Base-by-base conservation (phyloP, 768 basidiomycete species). In the Rubroboletus pulcherrimus region DNA sequence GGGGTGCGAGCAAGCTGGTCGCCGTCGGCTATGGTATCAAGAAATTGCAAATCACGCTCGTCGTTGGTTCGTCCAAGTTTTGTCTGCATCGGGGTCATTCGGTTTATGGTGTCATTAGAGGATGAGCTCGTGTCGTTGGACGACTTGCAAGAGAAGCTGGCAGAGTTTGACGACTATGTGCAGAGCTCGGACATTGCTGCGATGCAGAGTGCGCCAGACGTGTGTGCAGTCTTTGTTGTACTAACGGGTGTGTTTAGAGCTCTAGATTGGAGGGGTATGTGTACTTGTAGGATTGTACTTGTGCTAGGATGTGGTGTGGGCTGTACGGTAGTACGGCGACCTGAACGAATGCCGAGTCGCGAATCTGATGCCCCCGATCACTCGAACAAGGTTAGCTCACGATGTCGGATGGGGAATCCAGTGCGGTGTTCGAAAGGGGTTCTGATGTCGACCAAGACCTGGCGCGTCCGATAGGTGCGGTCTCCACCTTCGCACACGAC, bases 1-100 rank as follows among this genome's bases (percentile, higher is more conserved):
- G 97, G 97, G 96, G 97, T 73, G 82, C 84, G 40, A 91, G 88
- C 75, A 95, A 93, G 76, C 80, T 98, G 50, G 93, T 98, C 49
- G 78, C 95, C 45, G 84, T 98, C 63, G 96, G 94, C 53, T 98
- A 87, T 73, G 89, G 89, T 65, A 95, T 99, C 78, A 86, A 78
- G 77, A 99, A 98, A 79, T 84, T 99, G 55, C 97, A 83, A 69
- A 81, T 84, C 55, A 84, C 77, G 4, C 70, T 83, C n/a, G 81
- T 81, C 55, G 73, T 84, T 48, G 80, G 82, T 84, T 56, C 54
- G 81, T 76, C 10, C 29, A 0, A 0, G 9, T 30, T 6, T 31
- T 34, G 33, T 24, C 15, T 54, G 34, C 31, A 1, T 38, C 1
- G 2, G 29, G 12, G 15, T 43, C 44, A 38, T n/a, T 51, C 7